phyloP scores from a whole-genome alignment of 2,329 filamentous ascomycete species.

The Neopestalotiopsis rosae region DNA sequence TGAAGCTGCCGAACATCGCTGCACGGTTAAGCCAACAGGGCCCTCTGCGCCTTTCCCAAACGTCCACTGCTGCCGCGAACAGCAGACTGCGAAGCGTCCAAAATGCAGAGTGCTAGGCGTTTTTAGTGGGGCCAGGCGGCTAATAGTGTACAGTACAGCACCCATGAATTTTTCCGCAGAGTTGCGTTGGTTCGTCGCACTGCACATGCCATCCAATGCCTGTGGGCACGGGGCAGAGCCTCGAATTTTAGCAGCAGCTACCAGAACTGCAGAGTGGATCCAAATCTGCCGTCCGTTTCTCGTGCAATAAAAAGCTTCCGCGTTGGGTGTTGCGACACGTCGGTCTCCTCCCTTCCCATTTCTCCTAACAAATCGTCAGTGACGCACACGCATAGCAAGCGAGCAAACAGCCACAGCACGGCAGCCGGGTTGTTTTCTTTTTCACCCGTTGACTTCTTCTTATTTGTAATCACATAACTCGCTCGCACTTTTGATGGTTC shows the following conservation, averaged over 20 bases:
- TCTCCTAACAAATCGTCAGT: slow-evolving; percentile 15
- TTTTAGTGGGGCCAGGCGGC: too few species aligned
- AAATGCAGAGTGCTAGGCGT: too few species aligned
- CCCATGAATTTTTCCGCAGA: neutral
- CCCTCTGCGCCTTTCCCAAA: too few species aligned
- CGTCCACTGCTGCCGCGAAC: too few species aligned
- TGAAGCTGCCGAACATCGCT: neutral
- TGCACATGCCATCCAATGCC: neutral
- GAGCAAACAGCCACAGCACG: neutral
- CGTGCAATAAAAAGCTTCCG: slow-evolving; percentile 12
- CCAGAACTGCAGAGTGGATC: neutral
- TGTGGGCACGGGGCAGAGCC: neutral
- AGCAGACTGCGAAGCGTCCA: too few species aligned
- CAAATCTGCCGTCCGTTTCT: neutral
- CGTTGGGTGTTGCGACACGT: slow-evolving; percentile 28
- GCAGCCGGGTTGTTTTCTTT: neutral
- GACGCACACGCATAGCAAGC: neutral
- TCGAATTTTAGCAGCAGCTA: neutral
- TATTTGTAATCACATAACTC: slow-evolving; percentile 11
- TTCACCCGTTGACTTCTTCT: neutral
- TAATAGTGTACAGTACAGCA: too few species aligned
- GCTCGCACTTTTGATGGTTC: neutral
- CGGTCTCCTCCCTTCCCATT: slow-evolving; percentile 18
- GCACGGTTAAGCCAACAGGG: neutral
- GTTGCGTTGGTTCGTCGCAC: neutral